Evolutionary conservation across 2,329 filamentous ascomycete species (phyloP), one percentile per base, ranked within the genome.

Genomic region (Emydomyces testavorans): DNA sequence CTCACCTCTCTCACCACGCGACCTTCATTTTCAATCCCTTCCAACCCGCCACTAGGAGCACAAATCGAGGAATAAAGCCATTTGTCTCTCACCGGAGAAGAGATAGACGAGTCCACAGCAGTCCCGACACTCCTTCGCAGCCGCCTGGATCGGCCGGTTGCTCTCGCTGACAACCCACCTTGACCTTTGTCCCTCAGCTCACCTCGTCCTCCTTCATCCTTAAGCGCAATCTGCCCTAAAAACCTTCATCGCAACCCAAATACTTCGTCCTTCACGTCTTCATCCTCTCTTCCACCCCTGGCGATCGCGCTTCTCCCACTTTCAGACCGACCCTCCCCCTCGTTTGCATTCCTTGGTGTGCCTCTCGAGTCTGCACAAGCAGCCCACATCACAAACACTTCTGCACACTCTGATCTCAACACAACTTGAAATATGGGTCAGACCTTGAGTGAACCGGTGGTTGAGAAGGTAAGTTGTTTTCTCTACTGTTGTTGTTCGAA

Each of bases 361-460:
- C 49, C 52, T 49, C 46, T 46, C 52, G 46, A 55, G 51, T 52
- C 50, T 51, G 54, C 55, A 53, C 57, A 51, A 26, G 35, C 32
- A 28, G 37, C 51, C 46, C 38, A 37, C 31, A 38, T 28, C 43
- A 16, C 46, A 52, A 42, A 51, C 49, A 52, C 42, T 35, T 40
- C 50, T 31, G 34, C 35, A 28, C 39, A 41, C 6, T 21, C 31
- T n/a, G 10, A 20, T 18, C 32, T 15, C n/a, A 49, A 38, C 38
- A 50, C 32, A 32, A 49, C 53, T 56, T 54, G 60, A 63, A 75
- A 65, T 71, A 98, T 98, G 92, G 92, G 92, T 79, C 92, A 98
- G 77, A 98, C 92, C 70, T 82, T 98, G 65, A 96, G 90, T 63
- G 92, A 98, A 77, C 92, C 92, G 63, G 89, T 98, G 64, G 85